Conservation (phyloP, 108 stramenopile species). For the Nitzschia sp. region DNA sequence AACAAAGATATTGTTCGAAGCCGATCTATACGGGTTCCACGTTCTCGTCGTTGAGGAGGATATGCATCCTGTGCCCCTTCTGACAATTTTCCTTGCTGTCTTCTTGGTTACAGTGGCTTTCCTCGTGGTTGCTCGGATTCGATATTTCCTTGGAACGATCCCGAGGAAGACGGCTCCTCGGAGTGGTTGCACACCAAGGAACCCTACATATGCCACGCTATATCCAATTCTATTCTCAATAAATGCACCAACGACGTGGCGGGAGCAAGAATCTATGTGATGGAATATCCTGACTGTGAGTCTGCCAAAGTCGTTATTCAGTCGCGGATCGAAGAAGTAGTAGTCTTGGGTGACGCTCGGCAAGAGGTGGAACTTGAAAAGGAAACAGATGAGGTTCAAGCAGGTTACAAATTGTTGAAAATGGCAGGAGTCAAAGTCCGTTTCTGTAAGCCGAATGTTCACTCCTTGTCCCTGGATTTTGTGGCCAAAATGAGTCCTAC, state of each 20-base stretch:
- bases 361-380: neutral
- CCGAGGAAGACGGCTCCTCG: constrained; percentile 10
- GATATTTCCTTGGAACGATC: constrained; percentile 79
- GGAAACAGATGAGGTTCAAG: constrained; percentile 16
- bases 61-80: too few relatives aligned
- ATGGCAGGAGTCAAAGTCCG: constrained; percentile 74
- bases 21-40: neutral
- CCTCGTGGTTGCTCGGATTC: constrained; percentile 91
- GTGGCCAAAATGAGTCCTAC: constrained; percentile 8
- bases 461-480: constrained; percentile 21
- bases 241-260: constrained; percentile 88
- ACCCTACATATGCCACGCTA: constrained; percentile 94
- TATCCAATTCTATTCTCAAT: constrained; percentile 96
- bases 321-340: constrained; percentile 87
- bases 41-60: neutral
- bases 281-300: constrained; percentile 92
- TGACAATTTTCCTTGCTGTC: too few relatives aligned
- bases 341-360: constrained; percentile 53
- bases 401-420: constrained; percentile 86
- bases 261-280: constrained; percentile 85
- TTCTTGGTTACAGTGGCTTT: constrained; percentile 97
- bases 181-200: constrained; percentile 83
- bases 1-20: neutral
- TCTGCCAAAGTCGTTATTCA: constrained; percentile 97
- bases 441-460: constrained; percentile 20